Evolutionary conservation across 2,329 filamentous ascomycete species (phyloP).

Genomic region (Diaporthe aspalathi): DNA sequence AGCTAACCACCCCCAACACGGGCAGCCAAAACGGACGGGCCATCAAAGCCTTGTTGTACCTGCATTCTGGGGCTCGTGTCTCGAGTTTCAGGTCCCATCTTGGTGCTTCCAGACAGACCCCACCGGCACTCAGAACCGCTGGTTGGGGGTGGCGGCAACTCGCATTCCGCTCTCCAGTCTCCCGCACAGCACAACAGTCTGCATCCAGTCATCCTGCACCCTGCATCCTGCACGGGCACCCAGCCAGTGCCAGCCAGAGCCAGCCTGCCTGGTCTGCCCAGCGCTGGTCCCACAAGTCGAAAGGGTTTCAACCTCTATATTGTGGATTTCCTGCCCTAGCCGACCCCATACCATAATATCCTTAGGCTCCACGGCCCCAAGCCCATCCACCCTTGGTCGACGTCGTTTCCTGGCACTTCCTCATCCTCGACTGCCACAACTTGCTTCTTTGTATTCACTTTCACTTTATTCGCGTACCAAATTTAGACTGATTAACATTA

Average conservation of each 20-base stretch:
- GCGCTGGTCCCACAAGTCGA: constrained; percentile 14
- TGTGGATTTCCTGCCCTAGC: constrained; percentile 25
- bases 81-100: constrained; percentile 29
- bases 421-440: constrained; percentile 11
- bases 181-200: too few relatives aligned
- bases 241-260: too few relatives aligned
- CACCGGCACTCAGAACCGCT: background rate
- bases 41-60: background rate
- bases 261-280: too few relatives aligned
- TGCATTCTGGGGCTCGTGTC: background rate
- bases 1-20: background rate
- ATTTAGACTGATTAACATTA: constrained; percentile 32
- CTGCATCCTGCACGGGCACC: constrained; percentile 19
- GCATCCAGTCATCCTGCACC: background rate
- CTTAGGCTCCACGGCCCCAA: constrained; percentile 24
- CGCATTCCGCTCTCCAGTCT: too few relatives aligned
- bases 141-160: constrained; percentile 20
- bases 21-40: background rate
- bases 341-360: constrained; percentile 31
- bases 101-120: constrained; percentile 20
- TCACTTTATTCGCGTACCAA: constrained; percentile 16
- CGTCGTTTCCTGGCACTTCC: constrained; percentile 2
- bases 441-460: constrained; percentile 12
- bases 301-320: constrained; percentile 25
- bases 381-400: background rate